phyloP scores from a whole-genome alignment of 768 basidiomycete genomes.

The Favolaschia claudopus region DNA sequence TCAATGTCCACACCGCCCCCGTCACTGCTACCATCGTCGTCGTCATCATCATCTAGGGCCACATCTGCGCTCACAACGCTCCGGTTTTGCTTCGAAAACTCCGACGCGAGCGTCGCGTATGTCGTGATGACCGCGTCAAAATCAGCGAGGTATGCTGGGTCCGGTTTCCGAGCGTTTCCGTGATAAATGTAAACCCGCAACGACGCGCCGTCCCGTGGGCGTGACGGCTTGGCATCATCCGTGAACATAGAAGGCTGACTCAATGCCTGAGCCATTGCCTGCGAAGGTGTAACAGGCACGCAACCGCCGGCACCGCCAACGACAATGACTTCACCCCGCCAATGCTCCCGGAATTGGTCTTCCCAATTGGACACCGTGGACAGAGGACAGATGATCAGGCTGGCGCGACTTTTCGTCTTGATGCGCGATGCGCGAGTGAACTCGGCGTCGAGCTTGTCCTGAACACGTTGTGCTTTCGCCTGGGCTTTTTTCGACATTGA shows the following conservation, averaged over 20 bases:
- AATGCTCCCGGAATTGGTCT: slow-evolving; percentile 97
- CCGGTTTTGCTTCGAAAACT: slow-evolving; percentile 88
- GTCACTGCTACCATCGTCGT: slow-evolving; percentile 69
- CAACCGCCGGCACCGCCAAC: slow-evolving; percentile 76
- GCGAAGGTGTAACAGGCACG: slow-evolving; percentile 43
- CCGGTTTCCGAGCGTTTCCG: slow-evolving; percentile 85
- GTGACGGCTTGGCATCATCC: slow-evolving; percentile 43
- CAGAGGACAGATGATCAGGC: slow-evolving; percentile 95
- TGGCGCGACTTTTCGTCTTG: slow-evolving; percentile 86
- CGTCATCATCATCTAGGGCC: slow-evolving; percentile 74
- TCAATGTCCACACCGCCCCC: slow-evolving; percentile 70
- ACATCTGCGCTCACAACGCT: slow-evolving; percentile 65
- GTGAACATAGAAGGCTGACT: slow-evolving; percentile 37
- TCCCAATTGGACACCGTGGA: slow-evolving; percentile 99
- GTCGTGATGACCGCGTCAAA: slow-evolving; percentile 99
- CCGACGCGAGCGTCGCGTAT: slow-evolving; percentile 93
- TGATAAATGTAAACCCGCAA: slow-evolving; percentile 96
- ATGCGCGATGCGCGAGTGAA: slow-evolving; percentile 77
- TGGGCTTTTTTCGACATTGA: slow-evolving; percentile 59
- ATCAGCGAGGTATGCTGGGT: slow-evolving; percentile 87
- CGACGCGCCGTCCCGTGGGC: slow-evolving; percentile 55
- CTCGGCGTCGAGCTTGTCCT: slow-evolving; percentile 76
- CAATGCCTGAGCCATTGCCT: slow-evolving; percentile 45
- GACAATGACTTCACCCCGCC: slow-evolving; percentile 87
- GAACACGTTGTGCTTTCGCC: slow-evolving; percentile 68